These are phyloP conservation scores for Rhizopogon vesiculosus DNA, from an alignment of 768 basidiomycete genomes.

Conservation along the genomic window DNA sequence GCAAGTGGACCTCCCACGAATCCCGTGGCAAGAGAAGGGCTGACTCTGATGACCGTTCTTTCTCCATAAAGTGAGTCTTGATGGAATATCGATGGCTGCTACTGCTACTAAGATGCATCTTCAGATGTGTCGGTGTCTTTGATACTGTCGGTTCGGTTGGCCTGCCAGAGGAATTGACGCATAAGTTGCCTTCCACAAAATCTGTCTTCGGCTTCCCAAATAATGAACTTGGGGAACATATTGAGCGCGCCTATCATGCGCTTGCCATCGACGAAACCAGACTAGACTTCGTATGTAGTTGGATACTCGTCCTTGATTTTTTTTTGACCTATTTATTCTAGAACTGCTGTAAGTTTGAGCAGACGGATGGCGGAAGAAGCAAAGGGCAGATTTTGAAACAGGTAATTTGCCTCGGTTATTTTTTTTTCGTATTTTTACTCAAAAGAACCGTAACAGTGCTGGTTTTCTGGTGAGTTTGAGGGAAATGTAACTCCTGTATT, in stretches of 20 bases:
- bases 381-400: slow-evolving; percentile 63
- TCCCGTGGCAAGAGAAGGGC: slow-evolving; percentile 53
- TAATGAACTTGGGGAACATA: slow-evolving; percentile 52
- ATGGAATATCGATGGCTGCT: background rate
- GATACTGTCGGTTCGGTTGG: slow-evolving; percentile 77
- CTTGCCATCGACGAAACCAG: slow-evolving; percentile 65
- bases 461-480: slow-evolving; percentile 57
- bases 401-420: slow-evolving; percentile 27
- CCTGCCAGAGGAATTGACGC: slow-evolving; percentile 59
- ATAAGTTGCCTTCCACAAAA: slow-evolving; percentile 36
- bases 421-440: background rate
- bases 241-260: slow-evolving; percentile 64
- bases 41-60: slow-evolving; percentile 38
- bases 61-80: slow-evolving; percentile 55
- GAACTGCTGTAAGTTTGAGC: slow-evolving; percentile 61
- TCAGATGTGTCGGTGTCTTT: slow-evolving; percentile 67
- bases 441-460: slow-evolving; percentile 40
- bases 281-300: slow-evolving; percentile 55
- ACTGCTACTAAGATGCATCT: background rate
- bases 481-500: background rate
- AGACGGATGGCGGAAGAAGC: slow-evolving; percentile 43
- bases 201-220: slow-evolving; percentile 66
- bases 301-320: background rate
- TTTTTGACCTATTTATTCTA: slow-evolving; percentile 18
- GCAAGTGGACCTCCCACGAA: slow-evolving; percentile 47